Percentiles rank a stretch among this genome's conserved stretches.
Evolutionary conservation across 2,329 filamentous ascomycete genomes (phyloP).

Genomic region (Colletotrichum orbiculare): DNA sequence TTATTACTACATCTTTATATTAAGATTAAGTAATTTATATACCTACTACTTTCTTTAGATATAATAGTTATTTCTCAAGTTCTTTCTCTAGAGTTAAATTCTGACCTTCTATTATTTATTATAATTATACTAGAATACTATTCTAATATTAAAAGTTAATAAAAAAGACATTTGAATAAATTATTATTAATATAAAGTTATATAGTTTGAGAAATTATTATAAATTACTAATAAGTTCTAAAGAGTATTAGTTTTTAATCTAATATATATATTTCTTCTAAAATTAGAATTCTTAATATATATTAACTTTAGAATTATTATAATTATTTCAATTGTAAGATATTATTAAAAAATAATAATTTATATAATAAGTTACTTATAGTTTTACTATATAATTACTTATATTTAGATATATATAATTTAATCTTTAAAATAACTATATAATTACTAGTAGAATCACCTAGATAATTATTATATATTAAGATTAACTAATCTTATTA

Average conservation of each 20-base stretch:
- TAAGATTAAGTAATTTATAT: not conserved
- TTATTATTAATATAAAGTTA: too few relatives aligned
- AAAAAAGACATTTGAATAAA: too few relatives aligned
- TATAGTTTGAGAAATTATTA: not conserved
- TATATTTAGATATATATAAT: not conserved
- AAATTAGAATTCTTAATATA: too few relatives aligned
- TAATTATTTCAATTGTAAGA: too few relatives aligned
- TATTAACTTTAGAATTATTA: too few relatives aligned
- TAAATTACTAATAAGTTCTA: not conserved
- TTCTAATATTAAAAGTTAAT: too few relatives aligned
- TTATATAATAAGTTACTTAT: not conserved
- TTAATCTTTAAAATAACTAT: not conserved
- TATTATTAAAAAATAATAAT: slow-evolving; percentile 3
- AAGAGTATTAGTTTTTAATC: not conserved
- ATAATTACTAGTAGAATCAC: too few relatives aligned
- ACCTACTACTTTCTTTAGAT: not conserved
- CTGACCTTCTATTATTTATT: not conserved
- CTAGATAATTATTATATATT: too few relatives aligned
- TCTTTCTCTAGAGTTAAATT: not conserved
- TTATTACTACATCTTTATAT: not conserved
- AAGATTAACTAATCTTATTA: too few relatives aligned
- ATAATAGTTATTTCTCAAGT: not conserved
- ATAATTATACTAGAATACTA: not conserved
- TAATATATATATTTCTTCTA: not conserved
- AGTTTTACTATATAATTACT: not conserved